These are phyloP conservation scores for Isoetes taiwanensis DNA, from an alignment of 75 land plant genomes.

Conservation along the genomic window DNA sequence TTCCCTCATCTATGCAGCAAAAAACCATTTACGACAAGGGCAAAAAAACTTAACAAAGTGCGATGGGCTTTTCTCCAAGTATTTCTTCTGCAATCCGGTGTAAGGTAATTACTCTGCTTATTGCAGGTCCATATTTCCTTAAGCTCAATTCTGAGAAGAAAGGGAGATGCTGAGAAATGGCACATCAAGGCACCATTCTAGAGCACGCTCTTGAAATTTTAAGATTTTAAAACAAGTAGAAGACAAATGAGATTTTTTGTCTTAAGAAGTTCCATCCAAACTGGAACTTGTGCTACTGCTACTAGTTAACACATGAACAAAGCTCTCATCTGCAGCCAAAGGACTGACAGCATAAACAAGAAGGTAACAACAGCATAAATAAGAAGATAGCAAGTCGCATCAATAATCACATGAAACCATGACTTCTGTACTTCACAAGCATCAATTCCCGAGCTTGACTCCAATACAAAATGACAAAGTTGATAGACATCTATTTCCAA, in stretches of 20 bases:
- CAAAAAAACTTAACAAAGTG: too few species aligned
- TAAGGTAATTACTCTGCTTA: too few species aligned
- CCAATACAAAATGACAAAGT: conserved; percentile 11
- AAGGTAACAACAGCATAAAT: conserved; percentile 19
- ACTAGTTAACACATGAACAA: conserved; percentile 11
- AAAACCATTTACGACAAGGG: too few species aligned
- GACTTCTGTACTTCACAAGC: background rate
- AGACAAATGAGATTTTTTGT: too few species aligned
- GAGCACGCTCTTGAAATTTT: too few species aligned
- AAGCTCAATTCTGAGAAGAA: too few species aligned
- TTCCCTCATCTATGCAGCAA: too few species aligned
- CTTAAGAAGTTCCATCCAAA: background rate
- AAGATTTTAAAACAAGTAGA: background rate
- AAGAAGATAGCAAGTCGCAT: conserved; percentile 21
- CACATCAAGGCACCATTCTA: conserved; percentile 29
- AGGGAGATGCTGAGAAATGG: conserved; percentile 4
- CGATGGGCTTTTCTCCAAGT: too few species aligned
- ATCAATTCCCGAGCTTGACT: background rate
- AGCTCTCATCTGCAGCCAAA: conserved; percentile 23
- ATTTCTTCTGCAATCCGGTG: too few species aligned
- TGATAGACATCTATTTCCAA: conserved; percentile 18
- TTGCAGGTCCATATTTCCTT: too few species aligned
- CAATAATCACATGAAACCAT: conserved; percentile 20
- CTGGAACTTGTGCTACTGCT: conserved; percentile 3
- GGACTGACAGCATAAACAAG: too few species aligned